Base-by-base conservation (phyloP, 1,139 yeast genomes). In the Kodamaea sp. region DNA sequence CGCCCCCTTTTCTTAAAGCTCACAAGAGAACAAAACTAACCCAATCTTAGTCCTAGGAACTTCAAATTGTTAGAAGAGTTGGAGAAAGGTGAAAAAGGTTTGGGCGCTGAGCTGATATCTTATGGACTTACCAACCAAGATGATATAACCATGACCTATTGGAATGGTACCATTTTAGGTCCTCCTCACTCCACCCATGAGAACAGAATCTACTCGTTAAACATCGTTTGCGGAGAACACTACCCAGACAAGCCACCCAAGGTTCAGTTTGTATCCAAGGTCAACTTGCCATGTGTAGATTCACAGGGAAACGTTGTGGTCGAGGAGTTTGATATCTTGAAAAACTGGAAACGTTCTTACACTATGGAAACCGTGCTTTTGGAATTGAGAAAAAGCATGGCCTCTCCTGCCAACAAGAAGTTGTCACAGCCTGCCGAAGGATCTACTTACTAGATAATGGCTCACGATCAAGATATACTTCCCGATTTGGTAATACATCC, bases 61-160 rank as follows among this genome's bases (percentile, higher is more conserved):
- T 92, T 92, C 63, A 86, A 95, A 56, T 76, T 92, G 30, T 73
- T 92, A 45, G 98, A 92, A 66, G 98, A 92, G 64, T 74, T 94
- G 47, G 99, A 94, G 61, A 92, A 90, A 56, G 98, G 98, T 33
- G 99, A 94, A 59, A 94, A 94, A 60, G 98, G 98, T 11, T 72
- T 87, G 35, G 97, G 98, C 19, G 94, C 97, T 22, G 97, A 94
- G 59, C 85, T 96, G 15, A 90, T 96, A 59, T 90, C 97, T 14
- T 88, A 90, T 51, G 97, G 97, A 0, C 72, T 90, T 34, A 80
- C 88, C 24, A 90, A 85, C 53, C 82, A 85, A 47, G 96, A 86
- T 50, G 97, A 90, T 58, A 86, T 88, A 47, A 73, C 90, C 43
- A 86, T 90, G 94, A 84, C 95, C 6, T 67, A 81, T 51, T 90